Evolutionary conservation across 305 asterid genomes (phyloP), one percentile per base, ranked within the genome.

Genomic region (Fraxinus xanthoxyloides): DNA sequence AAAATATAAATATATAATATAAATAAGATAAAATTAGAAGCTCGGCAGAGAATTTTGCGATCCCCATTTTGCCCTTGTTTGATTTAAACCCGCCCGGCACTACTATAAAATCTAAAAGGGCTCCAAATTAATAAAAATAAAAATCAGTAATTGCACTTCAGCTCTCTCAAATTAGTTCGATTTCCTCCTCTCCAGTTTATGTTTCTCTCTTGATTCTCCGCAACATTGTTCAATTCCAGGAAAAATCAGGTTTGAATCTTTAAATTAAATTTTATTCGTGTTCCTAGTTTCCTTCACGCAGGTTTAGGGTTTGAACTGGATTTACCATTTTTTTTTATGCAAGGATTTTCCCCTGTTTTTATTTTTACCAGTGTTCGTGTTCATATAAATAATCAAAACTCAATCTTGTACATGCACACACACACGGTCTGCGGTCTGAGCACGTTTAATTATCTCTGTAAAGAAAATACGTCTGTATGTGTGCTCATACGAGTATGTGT

Each of bases 291-390:
- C 32, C 54, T 70, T 70, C 34, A 7, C 75, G 30, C 67, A 19
- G 72, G 59, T 21, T 84, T 89, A 89, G 92, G 92, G 92, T 77
- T 87, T 80, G 67, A 77, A 8, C 7, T 24, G 77, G 75, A 84
- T 79, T 82, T 79, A 79, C 36, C 0, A 2, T 43, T n/a, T n/a
- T n/a, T 51, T 36, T 40, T 38, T 30, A 46, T 10, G 54, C 75
- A 4, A 61, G 30, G 73, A 46, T 17, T 5, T 46, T 31, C 34
- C 43, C 34, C 43, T 65, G 82, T 46, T 85, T 83, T 19, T 79
- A 59, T 77, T 81, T 67, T 63, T 26, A 65, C 17, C 75, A 65
- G 17, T 84, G 35, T 28, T 32, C 36, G 12, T 81, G 28, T 28
- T 26, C 30, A 46, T 72, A 32, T 48, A n/a, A 28, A 30, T 69